phyloP scores from a whole-genome alignment of 495 filamentous ascomycete genomes.

The Penicillium goetzii region DNA sequence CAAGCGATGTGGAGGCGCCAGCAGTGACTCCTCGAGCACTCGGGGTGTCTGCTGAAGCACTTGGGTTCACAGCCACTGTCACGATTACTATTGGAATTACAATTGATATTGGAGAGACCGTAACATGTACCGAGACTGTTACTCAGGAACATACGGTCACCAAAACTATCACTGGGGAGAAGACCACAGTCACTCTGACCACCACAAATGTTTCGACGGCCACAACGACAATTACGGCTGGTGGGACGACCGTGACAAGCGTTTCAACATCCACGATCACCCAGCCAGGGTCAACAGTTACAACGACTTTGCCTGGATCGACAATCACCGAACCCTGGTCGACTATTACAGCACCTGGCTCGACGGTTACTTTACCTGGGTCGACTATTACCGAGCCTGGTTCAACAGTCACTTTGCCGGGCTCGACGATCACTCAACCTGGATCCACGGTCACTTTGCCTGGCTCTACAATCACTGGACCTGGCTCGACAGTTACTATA shows the following conservation, averaged over 20 bases:
- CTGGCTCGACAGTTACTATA: neutral
- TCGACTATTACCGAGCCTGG: neutral
- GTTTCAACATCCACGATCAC: slow-evolving; percentile 6
- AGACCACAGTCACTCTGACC: neutral
- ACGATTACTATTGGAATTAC: slow-evolving; percentile 21
- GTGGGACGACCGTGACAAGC: neutral
- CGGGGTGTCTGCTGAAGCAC: neutral
- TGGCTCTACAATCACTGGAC: neutral
- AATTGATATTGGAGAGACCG: slow-evolving; percentile 16
- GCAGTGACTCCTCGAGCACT: neutral
- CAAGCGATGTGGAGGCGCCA: neutral
- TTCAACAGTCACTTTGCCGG: neutral
- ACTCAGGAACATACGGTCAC: neutral
- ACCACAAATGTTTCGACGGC: neutral
- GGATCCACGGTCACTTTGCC: neutral
- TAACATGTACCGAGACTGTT: slow-evolving; percentile 13
- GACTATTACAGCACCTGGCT: neutral
- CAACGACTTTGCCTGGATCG: slow-evolving; percentile 19
- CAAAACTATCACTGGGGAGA: neutral
- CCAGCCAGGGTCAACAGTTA: slow-evolving; percentile 29
- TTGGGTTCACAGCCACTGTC: slow-evolving; percentile 3
- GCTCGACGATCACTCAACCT: neutral
- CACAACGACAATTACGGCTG: neutral
- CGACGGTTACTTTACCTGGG: neutral
- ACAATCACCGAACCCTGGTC: slow-evolving; percentile 10